A percentile compares a stretch with the other conserved stretches of the same genome.
Conservation (phyloP, 768 basidiomycete genomes). For the Calocybe indica region DNA sequence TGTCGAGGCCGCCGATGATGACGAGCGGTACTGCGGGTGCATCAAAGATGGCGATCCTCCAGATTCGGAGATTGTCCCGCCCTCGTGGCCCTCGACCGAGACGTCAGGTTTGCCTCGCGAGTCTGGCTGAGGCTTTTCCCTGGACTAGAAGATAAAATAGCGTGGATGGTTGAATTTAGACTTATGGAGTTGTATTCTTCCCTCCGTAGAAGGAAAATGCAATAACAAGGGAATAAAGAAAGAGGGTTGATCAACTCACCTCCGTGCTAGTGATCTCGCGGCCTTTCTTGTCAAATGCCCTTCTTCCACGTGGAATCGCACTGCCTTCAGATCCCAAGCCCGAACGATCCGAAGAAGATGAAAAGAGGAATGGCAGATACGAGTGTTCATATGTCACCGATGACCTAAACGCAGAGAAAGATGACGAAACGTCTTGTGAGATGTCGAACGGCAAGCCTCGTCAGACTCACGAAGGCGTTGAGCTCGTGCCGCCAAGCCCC, state of each 20-base stretch:
- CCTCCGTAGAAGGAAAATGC: background rate
- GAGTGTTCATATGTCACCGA: constrained; percentile 47
- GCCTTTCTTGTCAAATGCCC: constrained; percentile 7
- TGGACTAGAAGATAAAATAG: too few relatives aligned
- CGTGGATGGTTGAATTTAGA: too few relatives aligned
- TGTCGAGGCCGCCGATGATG: constrained; percentile 17
- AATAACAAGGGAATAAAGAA: constrained; percentile 14
- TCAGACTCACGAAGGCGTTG: constrained; percentile 12
- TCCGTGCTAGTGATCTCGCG: too few relatives aligned
- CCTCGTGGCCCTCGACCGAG: background rate
- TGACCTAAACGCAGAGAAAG: constrained; percentile 4
- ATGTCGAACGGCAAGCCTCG: constrained; percentile 10
- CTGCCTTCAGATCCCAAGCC: constrained; percentile 51
- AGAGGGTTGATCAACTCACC: background rate
- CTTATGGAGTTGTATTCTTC: too few relatives aligned
- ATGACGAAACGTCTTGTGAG: background rate
- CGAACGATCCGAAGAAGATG: constrained; percentile 30
- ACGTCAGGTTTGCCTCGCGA: background rate
- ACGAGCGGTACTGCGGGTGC: constrained; percentile 7
- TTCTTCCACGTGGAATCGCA: constrained; percentile 34
- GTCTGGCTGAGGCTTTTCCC: too few relatives aligned
- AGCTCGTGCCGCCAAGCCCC: constrained; percentile 18
- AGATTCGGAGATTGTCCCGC: constrained; percentile 33
- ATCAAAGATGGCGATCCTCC: constrained; percentile 18
- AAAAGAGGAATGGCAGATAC: constrained; percentile 62